Percentiles rank a stretch among this genome's conserved stretches.
These are phyloP conservation scores for Ogataea wickerhamii DNA, from an alignment of 805 yeast species.

Conservation along the genomic window DNA sequence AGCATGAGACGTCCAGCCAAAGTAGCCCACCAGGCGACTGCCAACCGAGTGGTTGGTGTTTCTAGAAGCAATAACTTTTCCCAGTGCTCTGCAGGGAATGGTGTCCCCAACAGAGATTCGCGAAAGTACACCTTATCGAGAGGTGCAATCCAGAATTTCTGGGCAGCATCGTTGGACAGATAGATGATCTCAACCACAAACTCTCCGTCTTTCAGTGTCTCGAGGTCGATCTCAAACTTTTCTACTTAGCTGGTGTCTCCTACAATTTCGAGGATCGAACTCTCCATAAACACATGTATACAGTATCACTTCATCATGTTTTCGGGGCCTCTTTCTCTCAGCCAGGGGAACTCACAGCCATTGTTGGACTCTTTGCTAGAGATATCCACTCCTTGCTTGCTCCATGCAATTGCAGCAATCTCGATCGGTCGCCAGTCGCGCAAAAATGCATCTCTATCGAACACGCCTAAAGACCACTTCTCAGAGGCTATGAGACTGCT, in stretches of 20 bases:
- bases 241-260: no score
- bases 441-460: neutral
- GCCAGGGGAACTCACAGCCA: neutral
- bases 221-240: conserved; percentile 5
- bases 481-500: neutral
- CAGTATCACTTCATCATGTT: neutral
- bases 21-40: conserved; percentile 37
- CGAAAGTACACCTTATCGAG: conserved; percentile 39
- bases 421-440: neutral
- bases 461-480: neutral
- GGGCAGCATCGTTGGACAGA: conserved; percentile 60
- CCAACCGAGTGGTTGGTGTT: conserved; percentile 35
- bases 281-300: neutral
- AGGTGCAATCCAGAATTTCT: conserved; percentile 44
- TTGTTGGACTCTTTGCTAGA: neutral
- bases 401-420: neutral
- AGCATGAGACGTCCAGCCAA: conserved; percentile 49
- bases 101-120: conserved; percentile 42
- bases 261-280: no score
- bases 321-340: neutral
- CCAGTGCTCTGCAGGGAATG: conserved; percentile 46
- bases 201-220: conserved; percentile 17
- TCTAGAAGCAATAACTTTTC: conserved; percentile 40
- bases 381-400: neutral
- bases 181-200: conserved; percentile 43